Conservation (phyloP, 179 eudicot species). For the Spinacia oleracea region DNA sequence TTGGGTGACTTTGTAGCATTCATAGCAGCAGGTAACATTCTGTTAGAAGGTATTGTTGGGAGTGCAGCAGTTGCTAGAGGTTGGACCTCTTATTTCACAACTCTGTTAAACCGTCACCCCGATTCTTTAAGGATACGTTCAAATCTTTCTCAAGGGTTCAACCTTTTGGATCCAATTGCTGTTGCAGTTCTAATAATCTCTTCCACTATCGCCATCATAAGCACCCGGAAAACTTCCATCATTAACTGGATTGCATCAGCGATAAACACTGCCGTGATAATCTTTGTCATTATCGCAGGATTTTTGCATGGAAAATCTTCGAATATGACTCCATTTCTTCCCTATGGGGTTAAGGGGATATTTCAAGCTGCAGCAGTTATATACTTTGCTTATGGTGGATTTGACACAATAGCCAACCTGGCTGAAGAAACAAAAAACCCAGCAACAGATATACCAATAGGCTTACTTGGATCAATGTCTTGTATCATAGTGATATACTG, state of each 20-base stretch:
- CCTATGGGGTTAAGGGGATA: slow-evolving; percentile 24
- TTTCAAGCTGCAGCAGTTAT: slow-evolving; percentile 34
- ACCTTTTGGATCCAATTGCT: slow-evolving; percentile 30
- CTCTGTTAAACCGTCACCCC: slow-evolving; percentile 26
- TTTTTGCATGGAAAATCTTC: slow-evolving; percentile 15
- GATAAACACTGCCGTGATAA: slow-evolving; percentile 11
- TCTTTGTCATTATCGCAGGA: slow-evolving; percentile 26
- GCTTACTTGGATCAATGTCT: slow-evolving; percentile 30
- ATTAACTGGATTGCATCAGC: slow-evolving; percentile 29
- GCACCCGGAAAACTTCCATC: slow-evolving; percentile 24
- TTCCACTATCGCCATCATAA: slow-evolving; percentile 15
- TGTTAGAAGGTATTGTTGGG: slow-evolving; percentile 29
- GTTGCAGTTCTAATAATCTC: slow-evolving; percentile 11
- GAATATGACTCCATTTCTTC: slow-evolving; percentile 28
- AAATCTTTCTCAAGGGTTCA: slow-evolving; percentile 18
- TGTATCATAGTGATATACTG: slow-evolving; percentile 29
- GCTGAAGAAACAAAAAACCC: slow-evolving; percentile 34
- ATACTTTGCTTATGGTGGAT: slow-evolving; percentile 32
- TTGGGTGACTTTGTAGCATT: slow-evolving; percentile 31
- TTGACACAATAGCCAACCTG: slow-evolving; percentile 25
- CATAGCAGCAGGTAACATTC: slow-evolving; percentile 27
- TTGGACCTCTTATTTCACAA: slow-evolving; percentile 33
- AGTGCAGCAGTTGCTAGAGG: slow-evolving; percentile 31
- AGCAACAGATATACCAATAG: slow-evolving; percentile 27
- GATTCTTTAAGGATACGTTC: slow-evolving; percentile 25